Conservation (phyloP, 2,329 filamentous ascomycete genomes). For the Beauveria australis region DNA sequence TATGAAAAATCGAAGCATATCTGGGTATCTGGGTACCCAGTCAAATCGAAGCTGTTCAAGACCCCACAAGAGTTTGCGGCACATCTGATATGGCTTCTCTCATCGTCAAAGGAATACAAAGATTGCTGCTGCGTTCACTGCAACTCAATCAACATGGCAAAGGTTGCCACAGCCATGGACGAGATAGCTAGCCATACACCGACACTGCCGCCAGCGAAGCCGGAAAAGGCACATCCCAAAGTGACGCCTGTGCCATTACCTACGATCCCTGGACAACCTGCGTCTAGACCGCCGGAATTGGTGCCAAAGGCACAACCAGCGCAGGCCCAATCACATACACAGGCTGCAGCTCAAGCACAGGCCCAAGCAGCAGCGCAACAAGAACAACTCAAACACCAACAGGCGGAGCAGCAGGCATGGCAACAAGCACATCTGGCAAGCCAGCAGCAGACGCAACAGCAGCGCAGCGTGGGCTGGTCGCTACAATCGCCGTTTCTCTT, state of each 20-base stretch:
- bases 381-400: constrained; percentile 12
- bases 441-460: constrained; percentile 1
- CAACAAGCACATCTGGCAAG: constrained; percentile 13
- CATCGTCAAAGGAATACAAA: constrained; percentile 36
- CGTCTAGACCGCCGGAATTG: constrained; percentile 1
- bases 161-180: constrained; percentile 18
- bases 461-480: constrained; percentile 20
- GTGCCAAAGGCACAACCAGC: constrained; percentile 22
- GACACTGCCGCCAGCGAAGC: constrained; percentile 11
- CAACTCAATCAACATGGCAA: constrained; percentile 25
- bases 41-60: constrained; percentile 41
- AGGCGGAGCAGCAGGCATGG: constrained; percentile 15
- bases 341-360: constrained; percentile 2
- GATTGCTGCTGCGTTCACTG: constrained; percentile 46
- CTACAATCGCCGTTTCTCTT: constrained; percentile 32
- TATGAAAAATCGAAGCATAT: constrained; percentile 41
- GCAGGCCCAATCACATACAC: constrained; percentile 13
- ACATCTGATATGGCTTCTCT: constrained; percentile 44
- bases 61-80: constrained; percentile 45
- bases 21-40: constrained; percentile 41
- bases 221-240: constrained; percentile 19
- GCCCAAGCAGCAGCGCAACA: constrained; percentile 1
- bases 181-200: constrained; percentile 19
- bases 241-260: constrained; percentile 31
- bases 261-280: constrained; percentile 23